Conservation (phyloP, 441 rosid genomes). For the Geranium incanum region DNA sequence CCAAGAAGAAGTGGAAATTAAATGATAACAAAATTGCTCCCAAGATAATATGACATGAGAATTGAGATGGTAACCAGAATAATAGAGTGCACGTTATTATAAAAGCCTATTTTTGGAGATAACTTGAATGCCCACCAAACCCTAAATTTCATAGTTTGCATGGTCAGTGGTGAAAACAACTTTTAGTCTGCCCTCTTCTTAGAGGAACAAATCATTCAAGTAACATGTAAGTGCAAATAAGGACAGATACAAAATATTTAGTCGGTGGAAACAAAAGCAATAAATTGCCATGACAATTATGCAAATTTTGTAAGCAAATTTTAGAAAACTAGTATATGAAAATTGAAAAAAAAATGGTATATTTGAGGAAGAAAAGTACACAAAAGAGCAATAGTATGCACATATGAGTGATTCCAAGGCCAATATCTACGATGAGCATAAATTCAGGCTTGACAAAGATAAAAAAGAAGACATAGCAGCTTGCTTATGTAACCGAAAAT, state of each 20-base stretch:
- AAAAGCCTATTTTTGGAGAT: neutral
- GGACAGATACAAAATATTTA: neutral
- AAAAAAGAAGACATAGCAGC: neutral
- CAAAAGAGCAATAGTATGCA: neutral
- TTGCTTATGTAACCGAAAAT: neutral
- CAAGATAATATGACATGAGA: neutral
- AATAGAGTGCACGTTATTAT: neutral
- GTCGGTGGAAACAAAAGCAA: neutral
- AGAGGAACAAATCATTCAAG: neutral
- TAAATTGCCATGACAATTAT: neutral
- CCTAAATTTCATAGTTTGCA: neutral
- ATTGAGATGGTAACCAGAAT: neutral
- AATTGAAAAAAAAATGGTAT: no score
- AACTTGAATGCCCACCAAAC: conserved; percentile 2
- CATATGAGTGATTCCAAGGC: neutral
- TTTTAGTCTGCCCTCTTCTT: neutral
- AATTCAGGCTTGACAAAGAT: neutral
- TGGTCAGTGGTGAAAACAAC: neutral
- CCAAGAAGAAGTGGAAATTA: conserved; percentile 1
- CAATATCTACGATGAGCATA: neutral
- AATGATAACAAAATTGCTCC: neutral
- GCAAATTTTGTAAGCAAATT: no score
- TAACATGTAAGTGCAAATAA: neutral
- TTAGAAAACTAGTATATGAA: no score
- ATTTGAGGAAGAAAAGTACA: neutral